Evolutionary conservation across 306 rosid genomes (phyloP), one percentile per base, ranked within the genome.

Genomic region (Ammopiptanthus mongolicus): DNA sequence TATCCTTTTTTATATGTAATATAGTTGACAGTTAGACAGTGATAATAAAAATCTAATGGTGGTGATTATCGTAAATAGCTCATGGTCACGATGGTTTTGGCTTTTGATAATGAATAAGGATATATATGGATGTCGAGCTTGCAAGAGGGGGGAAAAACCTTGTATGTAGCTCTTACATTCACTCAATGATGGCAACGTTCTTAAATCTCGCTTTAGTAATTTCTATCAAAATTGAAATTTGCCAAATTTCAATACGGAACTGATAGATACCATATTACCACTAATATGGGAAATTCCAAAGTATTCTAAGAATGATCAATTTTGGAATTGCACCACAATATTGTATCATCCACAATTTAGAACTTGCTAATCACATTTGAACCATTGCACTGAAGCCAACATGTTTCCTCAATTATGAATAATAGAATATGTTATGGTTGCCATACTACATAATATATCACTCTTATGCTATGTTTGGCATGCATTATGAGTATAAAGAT

Each of bases 1-100:
- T 0, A 68, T 11, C 50, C 70, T 56, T 33, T 76, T 71, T 61
- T 50, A 46, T 56, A 29, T 81, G 71, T 83, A 73, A 51, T 39
- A 76, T 75, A 74, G 48, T 74, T 47, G 52, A 51, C 69, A 47
- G 51, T 14, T 13, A 22, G 79, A 34, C 69, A 50, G 56, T 33
- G 36, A 72, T 50, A 18, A 41, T 64, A 62, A 31, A 11, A 52
- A 63, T 58, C 52, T 6, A 3, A 71, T 74, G 48, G 46, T 46
- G 52, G 63, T 52, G 31, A 65, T 71, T 19, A 37, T 74, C 44
- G 15, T 72, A 61, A 47, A 28, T 83, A 65, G 67, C 48, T 23
- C 8, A 29, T 64, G 58, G 69, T 64, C 76, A 39, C 56, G 70
- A 73, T 71, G 51, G 21, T 76, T 53, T 71, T 55, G 25, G 18